Percentiles rank a stretch among this genome's conserved stretches.
phyloP scores from a whole-genome alignment of 768 basidiomycete genomes.

The Cystofilobasidium capitatum region DNA sequence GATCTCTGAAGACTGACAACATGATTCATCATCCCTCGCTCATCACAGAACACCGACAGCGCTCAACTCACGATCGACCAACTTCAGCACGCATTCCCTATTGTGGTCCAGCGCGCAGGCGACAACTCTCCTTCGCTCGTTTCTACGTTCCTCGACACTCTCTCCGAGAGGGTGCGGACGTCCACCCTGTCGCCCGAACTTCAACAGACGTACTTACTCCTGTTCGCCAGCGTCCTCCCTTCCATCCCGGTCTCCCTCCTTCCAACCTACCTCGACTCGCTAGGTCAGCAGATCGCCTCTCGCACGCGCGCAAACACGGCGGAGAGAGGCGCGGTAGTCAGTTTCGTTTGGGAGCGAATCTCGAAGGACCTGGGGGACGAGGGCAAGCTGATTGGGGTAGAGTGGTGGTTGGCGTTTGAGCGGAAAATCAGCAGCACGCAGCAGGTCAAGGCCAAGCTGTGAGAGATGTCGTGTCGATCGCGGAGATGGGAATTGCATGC shows the following conservation, averaged over 20 bases:
- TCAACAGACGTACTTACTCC: neutral
- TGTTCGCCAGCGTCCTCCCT: slow-evolving; percentile 5
- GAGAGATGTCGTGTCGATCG: no score
- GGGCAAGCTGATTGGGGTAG: slow-evolving; percentile 6
- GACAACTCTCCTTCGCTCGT: neutral
- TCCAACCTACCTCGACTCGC: slow-evolving; percentile 4
- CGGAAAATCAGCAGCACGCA: no score
- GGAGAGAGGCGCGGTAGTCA: neutral
- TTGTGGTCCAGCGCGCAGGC: neutral
- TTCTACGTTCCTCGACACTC: neutral
- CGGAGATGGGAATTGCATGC: no score
- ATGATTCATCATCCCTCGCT: neutral
- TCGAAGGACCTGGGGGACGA: neutral
- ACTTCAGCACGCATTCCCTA: slow-evolving; percentile 46
- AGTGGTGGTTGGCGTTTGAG: slow-evolving; percentile 9
- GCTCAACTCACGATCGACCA: slow-evolving; percentile 69
- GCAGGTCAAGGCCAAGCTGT: no score
- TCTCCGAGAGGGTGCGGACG: no score
- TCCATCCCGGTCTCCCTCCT: slow-evolving; percentile 4
- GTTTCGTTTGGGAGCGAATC: slow-evolving; percentile 5
- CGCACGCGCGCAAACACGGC: neutral
- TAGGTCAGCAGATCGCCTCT: slow-evolving; percentile 4
- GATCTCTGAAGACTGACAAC: neutral
- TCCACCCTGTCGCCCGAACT: no score
- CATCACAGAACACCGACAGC: slow-evolving; percentile 57